These are phyloP conservation scores for Microcyclosporella mali DNA, from an alignment of 2,329 filamentous ascomycete species.

Conservation along the genomic window DNA sequence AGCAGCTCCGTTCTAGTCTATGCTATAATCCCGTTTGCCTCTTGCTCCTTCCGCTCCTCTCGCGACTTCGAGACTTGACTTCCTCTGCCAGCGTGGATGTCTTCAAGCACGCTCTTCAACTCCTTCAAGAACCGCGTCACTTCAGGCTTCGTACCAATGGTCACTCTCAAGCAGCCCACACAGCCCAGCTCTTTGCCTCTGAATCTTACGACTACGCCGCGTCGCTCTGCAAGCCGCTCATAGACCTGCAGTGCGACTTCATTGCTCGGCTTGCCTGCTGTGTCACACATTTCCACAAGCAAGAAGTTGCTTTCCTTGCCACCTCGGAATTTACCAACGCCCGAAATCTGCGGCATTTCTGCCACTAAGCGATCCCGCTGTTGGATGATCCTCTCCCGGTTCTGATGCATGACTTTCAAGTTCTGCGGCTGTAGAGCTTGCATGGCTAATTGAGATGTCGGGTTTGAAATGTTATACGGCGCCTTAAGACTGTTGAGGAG, in stretches of 20 bases:
- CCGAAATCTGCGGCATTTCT: slow-evolving; percentile 67
- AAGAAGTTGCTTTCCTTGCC: slow-evolving; percentile 82
- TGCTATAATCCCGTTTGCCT: slow-evolving; percentile 46
- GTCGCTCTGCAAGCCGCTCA: slow-evolving; percentile 73
- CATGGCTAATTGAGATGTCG: slow-evolving; percentile 73
- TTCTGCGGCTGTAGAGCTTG: slow-evolving; percentile 64
- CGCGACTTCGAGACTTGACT: slow-evolving; percentile 25
- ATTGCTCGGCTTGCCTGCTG: slow-evolving; percentile 69
- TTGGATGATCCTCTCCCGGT: slow-evolving; percentile 62
- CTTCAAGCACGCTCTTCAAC: slow-evolving; percentile 49
- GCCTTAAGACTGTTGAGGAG: slow-evolving; percentile 91
- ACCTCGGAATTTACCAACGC: slow-evolving; percentile 74
- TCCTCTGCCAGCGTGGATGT: slow-evolving; percentile 39
- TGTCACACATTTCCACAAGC: slow-evolving; percentile 78
- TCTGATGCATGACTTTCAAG: slow-evolving; percentile 63
- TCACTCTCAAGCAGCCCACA: slow-evolving; percentile 80
- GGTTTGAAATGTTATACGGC: slow-evolving; percentile 89
- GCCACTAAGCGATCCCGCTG: slow-evolving; percentile 71
- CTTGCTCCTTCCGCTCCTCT: slow-evolving; percentile 43
- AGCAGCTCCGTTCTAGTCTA: slow-evolving; percentile 8
- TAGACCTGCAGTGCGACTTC: slow-evolving; percentile 72
- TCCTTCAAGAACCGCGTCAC: slow-evolving; percentile 71
- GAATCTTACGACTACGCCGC: slow-evolving; percentile 88
- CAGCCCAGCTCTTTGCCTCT: slow-evolving; percentile 89
- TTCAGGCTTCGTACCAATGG: slow-evolving; percentile 83